Evolutionary conservation across 2,329 filamentous ascomycete species (phyloP).

Genomic region (Diplocarpon rosae): DNA sequence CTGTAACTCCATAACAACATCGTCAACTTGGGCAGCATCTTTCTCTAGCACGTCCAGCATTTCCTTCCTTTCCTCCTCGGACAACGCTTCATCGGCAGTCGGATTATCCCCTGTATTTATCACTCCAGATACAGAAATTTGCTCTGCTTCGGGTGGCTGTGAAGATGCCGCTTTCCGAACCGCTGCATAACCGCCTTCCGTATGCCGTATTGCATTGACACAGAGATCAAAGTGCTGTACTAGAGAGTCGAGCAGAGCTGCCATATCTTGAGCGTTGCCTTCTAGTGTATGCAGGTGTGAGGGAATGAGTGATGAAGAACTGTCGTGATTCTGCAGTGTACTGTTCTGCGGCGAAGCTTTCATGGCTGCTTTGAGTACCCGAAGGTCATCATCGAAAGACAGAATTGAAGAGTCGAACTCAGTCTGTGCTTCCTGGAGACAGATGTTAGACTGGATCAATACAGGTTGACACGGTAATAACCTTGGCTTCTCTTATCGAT

Average conservation of each 20-base stretch:
- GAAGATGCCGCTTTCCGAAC: slow-evolving; percentile 58
- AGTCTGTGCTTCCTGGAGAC: slow-evolving; percentile 46
- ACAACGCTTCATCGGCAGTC: slow-evolving; percentile 51
- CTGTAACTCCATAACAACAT: slow-evolving; percentile 58
- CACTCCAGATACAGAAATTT: slow-evolving; percentile 54
- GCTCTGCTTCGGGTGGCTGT: slow-evolving; percentile 35
- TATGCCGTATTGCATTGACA: slow-evolving; percentile 81
- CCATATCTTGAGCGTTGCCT: slow-evolving; percentile 67
- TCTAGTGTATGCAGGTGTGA: slow-evolving; percentile 33
- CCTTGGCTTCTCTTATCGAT: slow-evolving; percentile 61
- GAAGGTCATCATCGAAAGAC: slow-evolving; percentile 66
- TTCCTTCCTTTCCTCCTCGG: slow-evolving; percentile 63
- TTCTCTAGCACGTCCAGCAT: slow-evolving; percentile 72
- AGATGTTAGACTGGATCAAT: slow-evolving; percentile 7
- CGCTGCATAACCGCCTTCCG: slow-evolving; percentile 67
- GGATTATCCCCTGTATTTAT: slow-evolving; percentile 45
- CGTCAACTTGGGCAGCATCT: slow-evolving; percentile 57
- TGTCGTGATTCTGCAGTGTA: slow-evolving; percentile 15
- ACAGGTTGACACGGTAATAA: slow-evolving; percentile 22
- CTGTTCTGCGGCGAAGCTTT: slow-evolving; percentile 25
- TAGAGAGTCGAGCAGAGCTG: slow-evolving; percentile 65
- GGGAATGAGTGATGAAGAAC: slow-evolving; percentile 30
- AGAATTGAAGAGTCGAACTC: slow-evolving; percentile 59
- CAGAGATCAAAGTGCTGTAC: slow-evolving; percentile 89
- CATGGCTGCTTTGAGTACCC: slow-evolving; percentile 43